These are phyloP conservation scores for Lithohypha guttulata DNA, from an alignment of 2,329 filamentous ascomycete genomes.

Conservation along the genomic window DNA sequence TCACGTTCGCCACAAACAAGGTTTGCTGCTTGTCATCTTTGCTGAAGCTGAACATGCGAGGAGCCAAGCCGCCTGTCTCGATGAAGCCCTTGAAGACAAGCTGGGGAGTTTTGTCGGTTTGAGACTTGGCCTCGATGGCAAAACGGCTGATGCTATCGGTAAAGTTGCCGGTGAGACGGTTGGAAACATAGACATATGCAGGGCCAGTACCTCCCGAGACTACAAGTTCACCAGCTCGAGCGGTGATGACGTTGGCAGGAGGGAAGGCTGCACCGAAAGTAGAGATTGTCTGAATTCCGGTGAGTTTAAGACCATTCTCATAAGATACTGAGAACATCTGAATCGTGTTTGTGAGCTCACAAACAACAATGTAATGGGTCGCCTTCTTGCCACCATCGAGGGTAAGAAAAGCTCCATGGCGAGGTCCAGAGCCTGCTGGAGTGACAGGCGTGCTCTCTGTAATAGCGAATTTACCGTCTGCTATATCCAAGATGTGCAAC, in stretches of 20 bases:
- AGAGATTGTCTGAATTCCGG: constrained; percentile 1
- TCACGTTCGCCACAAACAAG: constrained; percentile 1
- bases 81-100: constrained; percentile 1
- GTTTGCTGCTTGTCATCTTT: constrained; percentile 1
- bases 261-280: constrained; percentile 37
- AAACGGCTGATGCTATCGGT: constrained; percentile 6
- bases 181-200: constrained; percentile 57
- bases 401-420: constrained; percentile 51
- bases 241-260: constrained; percentile 37
- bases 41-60: constrained; percentile 2
- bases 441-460: constrained; percentile 27
- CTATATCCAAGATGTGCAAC: constrained; percentile 43
- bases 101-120: not conserved
- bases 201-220: constrained; percentile 34
- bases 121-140: not conserved
- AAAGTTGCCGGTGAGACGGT: constrained; percentile 35
- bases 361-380: constrained; percentile 50
- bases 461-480: not conserved
- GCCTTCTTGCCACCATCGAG: constrained; percentile 23
- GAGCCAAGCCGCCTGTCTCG: not conserved
- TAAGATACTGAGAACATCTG: constrained; percentile 42
- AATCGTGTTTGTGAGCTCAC: constrained; percentile 47
- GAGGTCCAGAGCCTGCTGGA: constrained; percentile 49
- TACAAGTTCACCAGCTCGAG: constrained; percentile 35
- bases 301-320: constrained; percentile 22